Conservation (phyloP, 176 grass and related monocot species). For the Rhynchospora breviuscula region DNA sequence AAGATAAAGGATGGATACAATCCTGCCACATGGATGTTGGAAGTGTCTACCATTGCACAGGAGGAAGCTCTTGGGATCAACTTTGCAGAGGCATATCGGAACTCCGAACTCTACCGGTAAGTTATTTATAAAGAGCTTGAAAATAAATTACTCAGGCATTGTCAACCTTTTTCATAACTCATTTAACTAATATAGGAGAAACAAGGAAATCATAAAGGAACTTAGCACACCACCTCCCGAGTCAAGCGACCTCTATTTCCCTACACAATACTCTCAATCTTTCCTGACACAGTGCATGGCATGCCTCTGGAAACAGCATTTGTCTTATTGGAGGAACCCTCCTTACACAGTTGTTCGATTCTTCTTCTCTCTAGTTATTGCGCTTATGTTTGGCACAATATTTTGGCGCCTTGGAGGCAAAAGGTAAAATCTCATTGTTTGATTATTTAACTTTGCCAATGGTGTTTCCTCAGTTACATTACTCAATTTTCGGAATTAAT, state of each 20-base stretch:
- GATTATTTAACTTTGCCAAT: background rate
- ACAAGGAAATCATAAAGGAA: constrained; percentile 41
- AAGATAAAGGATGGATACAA: constrained; percentile 60
- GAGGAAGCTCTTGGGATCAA: constrained; percentile 40
- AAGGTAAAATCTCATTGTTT: constrained; percentile 17
- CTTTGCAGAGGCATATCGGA: constrained; percentile 42
- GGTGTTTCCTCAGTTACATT: background rate
- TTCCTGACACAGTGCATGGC: constrained; percentile 50
- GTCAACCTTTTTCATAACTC: background rate
- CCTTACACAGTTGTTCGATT: constrained; percentile 54
- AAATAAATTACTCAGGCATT: background rate
- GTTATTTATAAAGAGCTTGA: background rate
- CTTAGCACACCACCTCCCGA: constrained; percentile 35
- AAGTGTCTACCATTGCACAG: constrained; percentile 54
- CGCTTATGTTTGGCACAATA: constrained; percentile 52
- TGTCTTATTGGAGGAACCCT: constrained; percentile 68
- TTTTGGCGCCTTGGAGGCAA: constrained; percentile 52
- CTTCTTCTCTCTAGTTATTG: constrained; percentile 60
- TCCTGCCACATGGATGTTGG: constrained; percentile 69
- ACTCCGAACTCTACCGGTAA: constrained; percentile 56
- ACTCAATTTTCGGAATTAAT: background rate
- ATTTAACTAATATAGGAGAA: constrained; percentile 45
- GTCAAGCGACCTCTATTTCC: constrained; percentile 47
- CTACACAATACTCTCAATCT: constrained; percentile 42
- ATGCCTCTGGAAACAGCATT: constrained; percentile 56